phyloP scores from a whole-genome alignment of 345 rosid genomes.

The Limnanthes douglasii region DNA sequence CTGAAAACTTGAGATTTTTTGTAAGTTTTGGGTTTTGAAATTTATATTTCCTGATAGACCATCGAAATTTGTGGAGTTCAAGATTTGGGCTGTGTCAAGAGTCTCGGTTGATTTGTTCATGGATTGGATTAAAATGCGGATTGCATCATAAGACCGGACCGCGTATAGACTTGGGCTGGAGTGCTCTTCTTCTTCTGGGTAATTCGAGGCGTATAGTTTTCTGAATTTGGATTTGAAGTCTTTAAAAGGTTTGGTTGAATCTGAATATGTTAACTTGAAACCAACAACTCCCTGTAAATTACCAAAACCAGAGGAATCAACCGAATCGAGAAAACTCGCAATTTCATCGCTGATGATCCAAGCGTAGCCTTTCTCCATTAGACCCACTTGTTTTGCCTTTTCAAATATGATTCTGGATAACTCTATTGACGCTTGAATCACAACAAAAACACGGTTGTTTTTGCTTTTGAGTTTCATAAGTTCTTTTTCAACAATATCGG shows the following conservation, averaged over 20 bases:
- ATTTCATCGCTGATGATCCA: conserved; percentile 17
- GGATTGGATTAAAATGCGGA: conserved; percentile 10
- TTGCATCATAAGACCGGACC: conserved; percentile 22
- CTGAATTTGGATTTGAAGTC: conserved; percentile 7
- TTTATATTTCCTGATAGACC: conserved; percentile 15
- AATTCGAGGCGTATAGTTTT: conserved; percentile 4
- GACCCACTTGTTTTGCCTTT: conserved; percentile 16
- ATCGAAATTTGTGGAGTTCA: conserved; percentile 3
- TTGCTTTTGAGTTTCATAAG: conserved; percentile 6
- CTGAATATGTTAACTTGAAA: conserved; percentile 5
- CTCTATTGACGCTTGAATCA: conserved; percentile 3
- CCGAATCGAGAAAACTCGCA: conserved; percentile 11
- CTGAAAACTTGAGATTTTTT: conserved; percentile 4
- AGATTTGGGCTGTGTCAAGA: background rate
- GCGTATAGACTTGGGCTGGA: conserved; percentile 14
- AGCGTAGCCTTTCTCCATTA: conserved; percentile 17
- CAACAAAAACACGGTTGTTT: conserved; percentile 8
- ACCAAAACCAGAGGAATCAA: conserved; percentile 5
- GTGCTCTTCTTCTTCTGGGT: conserved; percentile 14
- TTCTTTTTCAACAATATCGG: background rate
- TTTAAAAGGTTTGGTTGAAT: conserved; percentile 1
- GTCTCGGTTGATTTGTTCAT: conserved; percentile 6
- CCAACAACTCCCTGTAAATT: conserved; percentile 20
- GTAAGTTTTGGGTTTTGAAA: conserved; percentile 6
- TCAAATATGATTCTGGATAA: conserved; percentile 12